These are phyloP conservation scores for Micractinium conductrix DNA, from an alignment of 139 green algal species.

Conservation along the genomic window DNA sequence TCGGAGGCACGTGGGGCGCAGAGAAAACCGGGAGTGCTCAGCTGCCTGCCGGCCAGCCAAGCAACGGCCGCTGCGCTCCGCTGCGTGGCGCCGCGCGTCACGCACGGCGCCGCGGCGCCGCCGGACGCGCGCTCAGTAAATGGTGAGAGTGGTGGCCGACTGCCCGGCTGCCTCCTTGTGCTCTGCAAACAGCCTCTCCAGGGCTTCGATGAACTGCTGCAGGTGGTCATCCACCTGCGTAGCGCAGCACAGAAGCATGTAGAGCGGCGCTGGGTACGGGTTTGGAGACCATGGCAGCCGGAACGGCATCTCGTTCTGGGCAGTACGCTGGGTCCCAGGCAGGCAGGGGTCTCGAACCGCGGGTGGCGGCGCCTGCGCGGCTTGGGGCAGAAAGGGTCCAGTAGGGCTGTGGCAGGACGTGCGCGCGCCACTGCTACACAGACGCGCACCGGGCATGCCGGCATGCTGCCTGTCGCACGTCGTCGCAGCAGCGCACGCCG, in stretches of 20 bases:
- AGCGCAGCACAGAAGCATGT: no score
- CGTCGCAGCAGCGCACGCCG: not conserved
- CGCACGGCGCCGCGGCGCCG: no score
- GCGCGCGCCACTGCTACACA: no score
- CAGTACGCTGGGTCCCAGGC: not conserved
- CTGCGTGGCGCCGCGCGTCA: no score
- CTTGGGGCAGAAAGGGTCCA: not conserved
- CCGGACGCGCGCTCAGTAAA: not conserved
- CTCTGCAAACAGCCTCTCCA: constrained; percentile 14
- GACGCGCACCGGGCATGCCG: no score
- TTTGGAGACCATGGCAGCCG: not conserved
- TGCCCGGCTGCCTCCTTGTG: constrained; percentile 20
- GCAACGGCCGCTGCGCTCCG: no score
- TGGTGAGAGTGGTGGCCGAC: not conserved
- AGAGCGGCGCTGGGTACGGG: not conserved
- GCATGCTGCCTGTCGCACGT: not conserved
- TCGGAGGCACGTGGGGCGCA: no score
- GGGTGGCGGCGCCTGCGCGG: not conserved
- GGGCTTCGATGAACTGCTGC: not conserved
- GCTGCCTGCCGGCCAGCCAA: no score
- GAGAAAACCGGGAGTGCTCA: no score
- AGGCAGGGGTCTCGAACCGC: not conserved
- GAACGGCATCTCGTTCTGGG: not conserved
- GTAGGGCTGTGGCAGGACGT: not conserved
- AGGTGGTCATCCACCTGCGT: not conserved